These are phyloP conservation scores for Parsonsia alboflavescens DNA, from an alignment of 257 asterid genomes.

Conservation along the genomic window DNA sequence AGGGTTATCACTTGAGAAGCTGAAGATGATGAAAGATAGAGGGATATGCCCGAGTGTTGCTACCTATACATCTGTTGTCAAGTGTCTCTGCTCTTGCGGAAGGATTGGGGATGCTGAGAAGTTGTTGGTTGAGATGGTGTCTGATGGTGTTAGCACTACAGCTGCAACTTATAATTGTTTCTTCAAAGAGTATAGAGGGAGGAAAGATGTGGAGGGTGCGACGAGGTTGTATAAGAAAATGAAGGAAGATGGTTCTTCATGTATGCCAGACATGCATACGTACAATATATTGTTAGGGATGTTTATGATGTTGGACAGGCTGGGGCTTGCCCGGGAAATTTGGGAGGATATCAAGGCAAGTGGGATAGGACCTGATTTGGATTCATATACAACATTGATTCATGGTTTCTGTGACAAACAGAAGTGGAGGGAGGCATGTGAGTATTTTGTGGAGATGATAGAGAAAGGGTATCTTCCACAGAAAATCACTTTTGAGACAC, in stretches of 20 bases:
- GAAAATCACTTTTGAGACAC: conserved; percentile 70
- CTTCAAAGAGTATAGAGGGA: conserved; percentile 68
- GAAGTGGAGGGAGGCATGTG: conserved; percentile 74
- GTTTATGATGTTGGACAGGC: conserved; percentile 47
- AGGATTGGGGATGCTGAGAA: conserved; percentile 65
- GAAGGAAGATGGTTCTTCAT: conserved; percentile 51
- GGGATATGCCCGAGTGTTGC: conserved; percentile 65
- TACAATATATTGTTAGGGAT: conserved; percentile 64
- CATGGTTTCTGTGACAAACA: conserved; percentile 66
- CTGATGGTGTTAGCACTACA: conserved; percentile 53
- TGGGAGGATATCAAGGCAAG: conserved; percentile 68
- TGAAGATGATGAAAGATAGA: conserved; percentile 60
- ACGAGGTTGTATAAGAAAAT: conserved; percentile 59
- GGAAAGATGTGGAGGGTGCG: conserved; percentile 68
- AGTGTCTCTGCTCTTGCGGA: conserved; percentile 81
- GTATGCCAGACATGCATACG: conserved; percentile 55
- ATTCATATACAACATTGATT: conserved; percentile 62
- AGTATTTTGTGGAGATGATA: conserved; percentile 73
- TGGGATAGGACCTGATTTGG: conserved; percentile 76
- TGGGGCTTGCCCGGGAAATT: conserved; percentile 59
- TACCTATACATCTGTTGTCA: conserved; percentile 68
- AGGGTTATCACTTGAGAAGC: conserved; percentile 61
- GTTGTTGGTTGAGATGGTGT: conserved; percentile 57
- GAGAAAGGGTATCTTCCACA: conserved; percentile 87
- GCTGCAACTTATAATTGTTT: conserved; percentile 74